These are phyloP conservation scores for Pinus taeda DNA, from an alignment of 75 land plant genomes.

Conservation along the genomic window DNA sequence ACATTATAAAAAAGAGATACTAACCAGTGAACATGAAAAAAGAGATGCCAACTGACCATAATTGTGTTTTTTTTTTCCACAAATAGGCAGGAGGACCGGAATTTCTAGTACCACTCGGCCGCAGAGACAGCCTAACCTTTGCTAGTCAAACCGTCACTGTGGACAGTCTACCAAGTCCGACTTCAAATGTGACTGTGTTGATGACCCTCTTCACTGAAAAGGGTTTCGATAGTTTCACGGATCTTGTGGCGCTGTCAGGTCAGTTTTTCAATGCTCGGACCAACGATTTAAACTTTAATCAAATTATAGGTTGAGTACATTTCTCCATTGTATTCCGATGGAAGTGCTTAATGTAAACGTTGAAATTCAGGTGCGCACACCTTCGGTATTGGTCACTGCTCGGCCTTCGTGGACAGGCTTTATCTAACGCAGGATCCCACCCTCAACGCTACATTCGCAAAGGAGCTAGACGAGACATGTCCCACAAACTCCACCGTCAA, in stretches of 20 bases:
- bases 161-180: conserved; percentile 9
- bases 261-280: too few relatives aligned
- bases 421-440: background rate
- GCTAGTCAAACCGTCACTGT: background rate
- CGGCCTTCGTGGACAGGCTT: too few relatives aligned
- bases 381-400: too few relatives aligned
- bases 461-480: conserved; percentile 27
- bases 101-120: conserved; percentile 2
- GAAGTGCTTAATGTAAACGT: too few relatives aligned
- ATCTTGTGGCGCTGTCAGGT: conserved; percentile 2
- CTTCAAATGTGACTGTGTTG: background rate
- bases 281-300: too few relatives aligned
- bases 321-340: too few relatives aligned
- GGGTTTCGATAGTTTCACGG: background rate
- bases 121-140: conserved; percentile 5
- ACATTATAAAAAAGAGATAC: too few relatives aligned
- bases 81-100: background rate
- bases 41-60: too few relatives aligned
- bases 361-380: too few relatives aligned
- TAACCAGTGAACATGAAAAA: too few relatives aligned
- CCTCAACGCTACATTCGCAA: conserved; percentile 21
- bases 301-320: too few relatives aligned
- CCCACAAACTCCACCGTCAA: conserved; percentile 22
- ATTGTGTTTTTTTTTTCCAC: too few relatives aligned
- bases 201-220: background rate